phyloP scores from a whole-genome alignment of 2,329 filamentous ascomycete species.

The Curvularia sp. region DNA sequence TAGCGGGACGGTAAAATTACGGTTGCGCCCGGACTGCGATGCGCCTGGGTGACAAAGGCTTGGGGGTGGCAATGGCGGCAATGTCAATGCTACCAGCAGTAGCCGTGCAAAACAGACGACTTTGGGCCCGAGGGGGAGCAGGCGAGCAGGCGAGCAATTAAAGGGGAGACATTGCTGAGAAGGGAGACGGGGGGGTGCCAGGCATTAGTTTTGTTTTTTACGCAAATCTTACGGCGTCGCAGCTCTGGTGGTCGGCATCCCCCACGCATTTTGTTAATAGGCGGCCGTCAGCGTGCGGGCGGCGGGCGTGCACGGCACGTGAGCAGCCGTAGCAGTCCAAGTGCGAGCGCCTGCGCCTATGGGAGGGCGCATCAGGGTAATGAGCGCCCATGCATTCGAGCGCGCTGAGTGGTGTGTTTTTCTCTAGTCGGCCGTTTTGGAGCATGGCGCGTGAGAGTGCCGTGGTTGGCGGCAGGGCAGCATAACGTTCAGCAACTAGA shows the following conservation, averaged over 20 bases:
- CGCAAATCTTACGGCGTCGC: constrained; percentile 3
- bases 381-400: constrained; percentile 15
- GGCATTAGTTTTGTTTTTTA: constrained; percentile 7
- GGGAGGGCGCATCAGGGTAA: constrained; percentile 24
- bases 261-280: constrained; percentile 20
- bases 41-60: constrained; percentile 4
- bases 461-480: constrained; percentile 1
- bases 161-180: not conserved
- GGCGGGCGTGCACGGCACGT: constrained; percentile 11
- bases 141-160: not conserved
- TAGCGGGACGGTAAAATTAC: constrained; percentile 25
- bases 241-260: constrained; percentile 6
- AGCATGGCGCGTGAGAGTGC: not conserved
- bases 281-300: constrained; percentile 14
- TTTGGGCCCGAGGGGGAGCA: not conserved
- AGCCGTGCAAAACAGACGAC: not conserved
- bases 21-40: constrained; percentile 13
- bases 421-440: constrained; percentile 12
- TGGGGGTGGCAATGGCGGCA: constrained; percentile 15
- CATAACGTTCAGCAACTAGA: not conserved
- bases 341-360: constrained; percentile 14
- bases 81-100: constrained; percentile 4
- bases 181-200: not conserved
- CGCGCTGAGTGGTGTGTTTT: constrained; percentile 24
- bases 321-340: constrained; percentile 6